Evolutionary conservation across 371 early-diverging fungal species (phyloP), one percentile per base, ranked within the genome.

Genomic region (Mortierella sp.): DNA sequence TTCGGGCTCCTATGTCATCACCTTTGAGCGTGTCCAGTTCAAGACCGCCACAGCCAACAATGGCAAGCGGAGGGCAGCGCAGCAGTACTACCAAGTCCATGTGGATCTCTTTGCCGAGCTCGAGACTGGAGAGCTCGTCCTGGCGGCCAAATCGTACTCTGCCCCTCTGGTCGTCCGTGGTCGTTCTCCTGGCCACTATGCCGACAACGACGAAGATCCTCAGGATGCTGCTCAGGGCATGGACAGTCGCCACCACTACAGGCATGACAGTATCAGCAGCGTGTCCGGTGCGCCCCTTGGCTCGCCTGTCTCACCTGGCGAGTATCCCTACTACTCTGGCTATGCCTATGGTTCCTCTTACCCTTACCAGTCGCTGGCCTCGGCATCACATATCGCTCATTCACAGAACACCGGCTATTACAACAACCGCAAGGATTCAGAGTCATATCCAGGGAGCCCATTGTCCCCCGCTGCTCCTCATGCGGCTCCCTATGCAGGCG

Each of bases 41-140:
- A 97, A 97, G 82, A 93, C 94, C 0, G 97, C 98, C 19, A 98
- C 98, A 0, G 96, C 97, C 31, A 98, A 97, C 88, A 97, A 96
- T 77, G 96, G 96, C 64, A 94, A 94, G 81, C 92, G 96, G 76
- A 87, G 96, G 22, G 95, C 96, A 43, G 95, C 96, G 13, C 98
- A 97, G 85, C 98, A 98, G 88, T 97, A 97, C 85, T 95, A 96
- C 78, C 90, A 93, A 37, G 88, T 96, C 61, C 79, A 89, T 52
- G 89, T 95, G 1, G 92, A 93, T 63, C 86, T 96, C 29, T 91
- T 87, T 80, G 96, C 94, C 14, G 91, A 92, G 71, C 88, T 89
- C 50, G 92, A 90, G 24, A 67, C 39, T 19, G 91, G 90, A 63
- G 77, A 83, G 31, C 77, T 84, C 39, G 69, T 91, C 40, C 78